phyloP scores from a whole-genome alignment of 2,329 filamentous ascomycete species.

The Calonectria multiphialidica region DNA sequence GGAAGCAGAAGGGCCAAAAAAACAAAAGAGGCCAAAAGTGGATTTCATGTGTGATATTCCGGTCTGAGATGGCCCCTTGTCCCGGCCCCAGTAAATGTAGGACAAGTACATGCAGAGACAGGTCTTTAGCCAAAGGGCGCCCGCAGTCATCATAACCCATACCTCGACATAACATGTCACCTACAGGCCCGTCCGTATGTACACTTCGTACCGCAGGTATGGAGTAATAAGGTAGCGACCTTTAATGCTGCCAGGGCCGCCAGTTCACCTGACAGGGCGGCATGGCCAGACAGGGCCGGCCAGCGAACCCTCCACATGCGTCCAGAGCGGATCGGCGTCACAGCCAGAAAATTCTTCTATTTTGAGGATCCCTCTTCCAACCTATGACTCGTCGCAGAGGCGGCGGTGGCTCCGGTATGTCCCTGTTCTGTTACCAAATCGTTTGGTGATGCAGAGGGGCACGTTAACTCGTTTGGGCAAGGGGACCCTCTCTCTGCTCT shows the following conservation, averaged over 20 bases:
- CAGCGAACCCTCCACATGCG: constrained; percentile 32
- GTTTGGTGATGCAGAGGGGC: constrained; percentile 35
- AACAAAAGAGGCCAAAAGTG: constrained; percentile 12
- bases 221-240: constrained; percentile 2
- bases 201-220: neutral
- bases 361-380: constrained; percentile 24
- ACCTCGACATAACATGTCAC: neutral
- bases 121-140: constrained; percentile 26
- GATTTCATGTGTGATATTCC: constrained; percentile 19
- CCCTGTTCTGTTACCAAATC: constrained; percentile 44
- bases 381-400: constrained; percentile 19
- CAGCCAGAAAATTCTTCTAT: constrained; percentile 30
- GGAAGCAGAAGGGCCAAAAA: neutral
- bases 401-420: constrained; percentile 41
- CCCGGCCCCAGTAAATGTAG: constrained; percentile 14
- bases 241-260: constrained; percentile 13
- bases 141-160: constrained; percentile 29
- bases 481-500: constrained; percentile 29
- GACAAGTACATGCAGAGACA: constrained; percentile 17
- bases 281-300: constrained; percentile 22
- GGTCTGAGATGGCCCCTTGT: constrained; percentile 20
- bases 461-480: constrained; percentile 35
- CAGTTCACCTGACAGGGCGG: constrained; percentile 13
- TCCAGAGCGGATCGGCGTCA: constrained; percentile 16
- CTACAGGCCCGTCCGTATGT: neutral